phyloP scores from a whole-genome alignment of 2,329 filamentous ascomycete genomes.

The Sclerotinia glacialis region DNA sequence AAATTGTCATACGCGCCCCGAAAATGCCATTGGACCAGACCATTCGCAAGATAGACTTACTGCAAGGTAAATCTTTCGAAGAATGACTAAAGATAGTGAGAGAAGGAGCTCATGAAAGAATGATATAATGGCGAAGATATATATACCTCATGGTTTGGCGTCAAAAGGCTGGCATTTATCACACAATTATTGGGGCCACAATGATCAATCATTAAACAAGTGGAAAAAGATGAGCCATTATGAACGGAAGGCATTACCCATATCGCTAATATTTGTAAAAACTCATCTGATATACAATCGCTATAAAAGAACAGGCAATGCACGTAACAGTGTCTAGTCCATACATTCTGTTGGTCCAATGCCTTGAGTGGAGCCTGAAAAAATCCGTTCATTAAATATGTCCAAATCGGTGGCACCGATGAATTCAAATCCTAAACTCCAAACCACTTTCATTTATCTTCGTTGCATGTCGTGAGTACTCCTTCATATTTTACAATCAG shows the following conservation, averaged over 20 bases:
- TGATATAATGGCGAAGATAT: background rate
- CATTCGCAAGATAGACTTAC: background rate
- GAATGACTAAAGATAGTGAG: background rate
- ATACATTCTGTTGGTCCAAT: conserved; percentile 3
- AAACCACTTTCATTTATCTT: conserved; percentile 10
- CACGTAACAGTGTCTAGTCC: background rate
- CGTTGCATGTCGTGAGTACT: background rate
- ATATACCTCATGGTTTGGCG: background rate
- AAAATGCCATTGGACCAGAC: background rate
- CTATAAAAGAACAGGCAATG: background rate
- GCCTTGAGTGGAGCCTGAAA: conserved; percentile 7
- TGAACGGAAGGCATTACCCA: background rate
- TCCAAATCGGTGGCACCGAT: background rate
- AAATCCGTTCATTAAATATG: conserved; percentile 1
- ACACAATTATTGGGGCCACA: background rate
- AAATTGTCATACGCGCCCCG: background rate
- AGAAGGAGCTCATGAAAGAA: background rate
- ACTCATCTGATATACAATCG: conserved; percentile 2
- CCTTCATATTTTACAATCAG: conserved; percentile 6
- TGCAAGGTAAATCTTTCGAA: background rate
- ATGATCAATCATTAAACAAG: background rate
- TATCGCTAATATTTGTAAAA: background rate
- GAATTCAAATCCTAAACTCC: conserved; percentile 9
- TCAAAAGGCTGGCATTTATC: background rate
- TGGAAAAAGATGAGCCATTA: background rate